Conservation (phyloP, 2,329 filamentous ascomycete genomes). For the Fusarium brevicatenulatum region DNA sequence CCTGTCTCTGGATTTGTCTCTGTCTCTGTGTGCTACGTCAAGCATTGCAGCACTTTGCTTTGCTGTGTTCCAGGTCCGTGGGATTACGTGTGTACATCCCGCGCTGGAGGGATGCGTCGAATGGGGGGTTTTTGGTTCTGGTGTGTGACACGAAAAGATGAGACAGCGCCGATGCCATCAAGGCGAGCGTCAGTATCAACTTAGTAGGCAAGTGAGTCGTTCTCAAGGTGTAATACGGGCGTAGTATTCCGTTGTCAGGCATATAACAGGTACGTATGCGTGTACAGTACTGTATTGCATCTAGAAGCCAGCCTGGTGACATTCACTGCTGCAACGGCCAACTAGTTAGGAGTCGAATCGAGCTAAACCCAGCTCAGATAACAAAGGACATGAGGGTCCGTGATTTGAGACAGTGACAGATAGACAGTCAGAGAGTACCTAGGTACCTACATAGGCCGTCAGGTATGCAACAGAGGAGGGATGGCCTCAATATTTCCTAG, state of each 20-base stretch:
- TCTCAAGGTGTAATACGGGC: neutral
- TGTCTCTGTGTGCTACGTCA: constrained; percentile 13
- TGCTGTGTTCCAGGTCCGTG: constrained; percentile 38
- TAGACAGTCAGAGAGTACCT: neutral
- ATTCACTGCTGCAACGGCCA: neutral
- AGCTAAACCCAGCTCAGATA: neutral
- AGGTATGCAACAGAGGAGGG: constrained; percentile 12
- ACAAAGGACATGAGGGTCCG: neutral
- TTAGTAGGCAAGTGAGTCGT: neutral
- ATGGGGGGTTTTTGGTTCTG: neutral
- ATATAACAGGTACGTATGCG: neutral
- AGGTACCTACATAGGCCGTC: neutral
- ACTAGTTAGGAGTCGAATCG: neutral
- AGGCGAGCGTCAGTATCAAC: neutral
- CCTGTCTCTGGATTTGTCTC: neutral
- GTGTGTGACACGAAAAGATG: constrained; percentile 11
- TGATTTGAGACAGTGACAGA: constrained; percentile 19
- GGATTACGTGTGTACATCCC: constrained; percentile 28
- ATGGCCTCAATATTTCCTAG: constrained; percentile 21
- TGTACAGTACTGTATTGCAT: neutral
- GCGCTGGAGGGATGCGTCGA: constrained; percentile 1
- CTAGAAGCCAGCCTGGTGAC: constrained; percentile 1
- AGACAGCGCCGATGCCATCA: constrained; percentile 4
- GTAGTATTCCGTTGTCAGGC: neutral
- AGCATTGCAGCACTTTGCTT: constrained; percentile 14